Evolutionary conservation across 371 early-diverging fungal species (phyloP), one percentile per base, ranked within the genome.

Genomic region (Syncephalastrum monosporum): DNA sequence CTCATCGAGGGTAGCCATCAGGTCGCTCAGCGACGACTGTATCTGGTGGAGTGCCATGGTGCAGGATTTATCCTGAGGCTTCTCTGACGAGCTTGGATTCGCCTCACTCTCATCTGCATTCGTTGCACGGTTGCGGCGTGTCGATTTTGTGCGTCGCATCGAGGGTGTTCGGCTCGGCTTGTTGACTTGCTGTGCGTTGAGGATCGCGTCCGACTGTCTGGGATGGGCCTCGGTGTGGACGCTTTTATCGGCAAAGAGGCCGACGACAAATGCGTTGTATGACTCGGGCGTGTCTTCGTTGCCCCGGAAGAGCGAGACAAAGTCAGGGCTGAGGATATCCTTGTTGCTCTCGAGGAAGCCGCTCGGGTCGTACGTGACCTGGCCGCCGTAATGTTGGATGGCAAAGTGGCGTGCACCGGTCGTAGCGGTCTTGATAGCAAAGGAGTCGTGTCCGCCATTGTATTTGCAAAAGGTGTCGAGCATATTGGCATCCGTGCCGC

Each of bases 371-470:
- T 97, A 97, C 4, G 72, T 76, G 17, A 92, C 90, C 67, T 84
- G 79, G 16, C 83, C 84, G 3, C 86, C 78, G 69, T 86, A 95
- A 74, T 97, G 97, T 53, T 87, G 84, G 48, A 97, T 79, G 43
- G 82, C 76, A 65, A 94, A 94, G 5, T 65, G 55, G 6, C 68
- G 67, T 0, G 71, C 69, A 29, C 75, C 68, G 42, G 65, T 73
- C 16, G 57, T 61, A 21, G 75, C 61, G 38, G 76, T 69, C 12
- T 75, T 77, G 5, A 59, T 64, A n/a, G 70, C 65, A 63, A 74
- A 87, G 8, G 70, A 82, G 19, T 59, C 75, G 50, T 78, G 82
- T 42, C 45, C 60, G 45, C 59, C 65, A 64, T 71, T 75, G 62
- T 65, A 72, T 55, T 72, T 81, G 27, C 62, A 65, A 23, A 63